phyloP scores from a whole-genome alignment of 371 early-diverging fungal genomes.

The Capillidium heterosporum region DNA sequence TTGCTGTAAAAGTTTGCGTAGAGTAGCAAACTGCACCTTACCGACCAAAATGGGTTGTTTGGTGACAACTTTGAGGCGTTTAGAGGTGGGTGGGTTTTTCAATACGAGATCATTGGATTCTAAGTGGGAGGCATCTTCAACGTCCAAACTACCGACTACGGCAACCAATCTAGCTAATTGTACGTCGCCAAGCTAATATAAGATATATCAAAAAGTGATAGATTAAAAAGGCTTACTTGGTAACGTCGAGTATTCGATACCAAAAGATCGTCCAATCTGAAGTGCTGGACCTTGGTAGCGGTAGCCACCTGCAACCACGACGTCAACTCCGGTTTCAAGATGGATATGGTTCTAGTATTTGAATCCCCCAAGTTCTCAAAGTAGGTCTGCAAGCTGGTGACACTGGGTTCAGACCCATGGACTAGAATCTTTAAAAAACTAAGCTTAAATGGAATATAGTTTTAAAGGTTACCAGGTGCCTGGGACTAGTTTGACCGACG shows the following conservation, averaged over 20 bases:
- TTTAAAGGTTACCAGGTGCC: too few species aligned
- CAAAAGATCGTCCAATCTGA: too few species aligned
- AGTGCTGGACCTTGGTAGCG: too few species aligned
- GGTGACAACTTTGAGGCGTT: neutral
- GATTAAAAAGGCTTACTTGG: conserved; percentile 27
- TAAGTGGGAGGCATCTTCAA: neutral
- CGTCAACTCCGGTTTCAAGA: too few species aligned
- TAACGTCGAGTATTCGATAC: too few species aligned
- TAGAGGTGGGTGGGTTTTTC: neutral
- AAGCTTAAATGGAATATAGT: too few species aligned
- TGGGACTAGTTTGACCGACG: conserved; percentile 60
- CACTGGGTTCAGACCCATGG: too few species aligned
- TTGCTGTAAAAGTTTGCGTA: neutral
- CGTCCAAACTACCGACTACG: neutral
- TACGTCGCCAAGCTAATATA: neutral
- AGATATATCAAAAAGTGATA: neutral
- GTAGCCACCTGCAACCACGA: too few species aligned
- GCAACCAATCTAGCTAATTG: neutral
- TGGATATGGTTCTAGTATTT: too few species aligned
- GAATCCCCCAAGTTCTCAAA: too few species aligned
- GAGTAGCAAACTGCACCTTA: neutral
- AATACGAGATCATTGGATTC: neutral
- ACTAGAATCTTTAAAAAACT: too few species aligned
- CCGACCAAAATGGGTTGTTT: neutral
- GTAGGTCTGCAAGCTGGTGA: too few species aligned